Base-by-base conservation (phyloP, 1,284 basidiomycete genomes). In the Pseudozyma tsukubaensis region DNA sequence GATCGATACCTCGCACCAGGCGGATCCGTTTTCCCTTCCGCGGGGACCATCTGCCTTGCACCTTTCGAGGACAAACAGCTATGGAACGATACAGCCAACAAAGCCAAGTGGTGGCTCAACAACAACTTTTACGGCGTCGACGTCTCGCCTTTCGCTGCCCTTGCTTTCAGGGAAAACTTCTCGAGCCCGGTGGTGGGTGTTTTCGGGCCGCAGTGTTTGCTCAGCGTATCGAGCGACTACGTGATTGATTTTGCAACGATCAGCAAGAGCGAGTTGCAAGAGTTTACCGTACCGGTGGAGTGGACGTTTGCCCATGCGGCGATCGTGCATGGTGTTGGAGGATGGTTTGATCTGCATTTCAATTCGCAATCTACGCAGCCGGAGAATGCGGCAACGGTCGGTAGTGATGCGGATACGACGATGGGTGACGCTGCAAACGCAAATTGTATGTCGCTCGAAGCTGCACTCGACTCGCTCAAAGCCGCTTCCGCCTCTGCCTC, bases 21-120 rank as follows among this genome's bases (percentile, higher is more conserved):
- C 7, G 87, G 87, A 11, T 84, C 86, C 24, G 72, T 88, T 9
- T 82, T 86, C 16, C 87, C 87, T 0, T 86, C 85, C 0, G 84
- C 84, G 0, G 87, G 87, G 2, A 85, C 85, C 14, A 85, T 88
- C 54, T 87, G 85, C 79, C 85, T 87, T 47, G 84, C 85, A 16
- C 87, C 87, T 0, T 86, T 88, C 66, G 84, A 85, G 9, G 87
- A 88, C 65, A 85, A 86, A 65, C 84, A 79, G 0, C 79, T 88
- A n/a, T 87, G 85, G 78, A 84, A 82, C 48, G 87, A 88, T 70
- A 87, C 86, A 2, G 85, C 86, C 32, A 83, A 82, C 58, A 87
- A 87, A 81, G 86, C 86, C 19, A 53, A 81, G 45, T 66, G 56
- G 61, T 76, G 67, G 72, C 64, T 73, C 49, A 80, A 78, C 53